These are phyloP conservation scores for Cyberlindnera euphorbiae DNA, from an alignment of 805 yeast species.

Conservation along the genomic window DNA sequence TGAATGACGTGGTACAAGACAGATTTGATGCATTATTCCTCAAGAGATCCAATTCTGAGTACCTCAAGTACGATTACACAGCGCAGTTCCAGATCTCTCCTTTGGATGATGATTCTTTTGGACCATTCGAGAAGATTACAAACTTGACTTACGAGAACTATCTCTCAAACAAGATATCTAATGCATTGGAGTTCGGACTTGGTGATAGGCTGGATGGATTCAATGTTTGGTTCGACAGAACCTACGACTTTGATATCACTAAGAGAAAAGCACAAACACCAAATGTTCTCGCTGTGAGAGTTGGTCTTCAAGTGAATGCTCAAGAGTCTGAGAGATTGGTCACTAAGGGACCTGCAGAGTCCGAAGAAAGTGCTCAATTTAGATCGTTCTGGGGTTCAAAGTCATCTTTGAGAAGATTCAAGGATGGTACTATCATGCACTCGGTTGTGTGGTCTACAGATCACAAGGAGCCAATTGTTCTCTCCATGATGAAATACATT, in stretches of 20 bases:
- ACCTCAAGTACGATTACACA: slow-evolving; percentile 61
- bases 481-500: slow-evolving; percentile 59
- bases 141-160: slow-evolving; percentile 66
- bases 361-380: slow-evolving; percentile 57
- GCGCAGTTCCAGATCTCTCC: slow-evolving; percentile 43
- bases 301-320: slow-evolving; percentile 69
- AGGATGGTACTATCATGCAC: slow-evolving; percentile 86
- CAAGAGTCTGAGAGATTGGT: slow-evolving; percentile 75
- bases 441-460: slow-evolving; percentile 81
- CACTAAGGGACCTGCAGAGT: slow-evolving; percentile 78
- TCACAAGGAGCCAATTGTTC: slow-evolving; percentile 54
- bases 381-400: slow-evolving; percentile 85
- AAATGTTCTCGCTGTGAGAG: slow-evolving; percentile 30
- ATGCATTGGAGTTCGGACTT: slow-evolving; percentile 51
- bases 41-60: slow-evolving; percentile 46
- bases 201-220: slow-evolving; percentile 40
- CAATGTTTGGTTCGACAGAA: slow-evolving; percentile 30
- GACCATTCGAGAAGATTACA: slow-evolving; percentile 67
- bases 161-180: slow-evolving; percentile 54
- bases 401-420: slow-evolving; percentile 84
- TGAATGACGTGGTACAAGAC: slow-evolving; percentile 78
- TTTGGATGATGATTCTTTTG: slow-evolving; percentile 43
- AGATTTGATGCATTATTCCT: slow-evolving; percentile 77
- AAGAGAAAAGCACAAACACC: slow-evolving; percentile 49
- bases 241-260: slow-evolving; percentile 29